phyloP scores from a whole-genome alignment of 163 green algal species.

The Chlorella variabilis region DNA sequence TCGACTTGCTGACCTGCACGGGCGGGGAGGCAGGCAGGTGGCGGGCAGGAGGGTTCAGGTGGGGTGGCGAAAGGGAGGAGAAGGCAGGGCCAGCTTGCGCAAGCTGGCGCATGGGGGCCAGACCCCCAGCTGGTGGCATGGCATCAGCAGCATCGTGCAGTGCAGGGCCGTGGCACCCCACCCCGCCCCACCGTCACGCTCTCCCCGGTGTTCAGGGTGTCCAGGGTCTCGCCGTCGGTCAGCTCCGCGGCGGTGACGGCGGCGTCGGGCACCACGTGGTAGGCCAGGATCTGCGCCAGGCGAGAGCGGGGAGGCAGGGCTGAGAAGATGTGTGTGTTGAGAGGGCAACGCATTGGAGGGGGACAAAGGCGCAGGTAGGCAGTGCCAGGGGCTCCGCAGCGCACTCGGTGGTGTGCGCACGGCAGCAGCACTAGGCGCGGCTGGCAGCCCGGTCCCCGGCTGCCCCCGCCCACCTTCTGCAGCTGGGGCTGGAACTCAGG shows the following conservation, averaged over 20 bases:
- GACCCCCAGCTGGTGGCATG: too few species aligned
- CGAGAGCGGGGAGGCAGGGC: not conserved
- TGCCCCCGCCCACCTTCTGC: not conserved
- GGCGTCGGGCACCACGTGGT: constrained; percentile 45
- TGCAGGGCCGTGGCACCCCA: too few species aligned
- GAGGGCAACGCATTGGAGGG: not conserved
- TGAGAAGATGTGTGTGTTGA: not conserved
- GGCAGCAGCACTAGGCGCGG: not conserved
- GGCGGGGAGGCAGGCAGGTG: not conserved
- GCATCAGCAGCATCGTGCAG: too few species aligned
- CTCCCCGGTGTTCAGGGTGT: constrained; percentile 38
- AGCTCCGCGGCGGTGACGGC: constrained; percentile 28
- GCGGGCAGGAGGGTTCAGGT: not conserved
- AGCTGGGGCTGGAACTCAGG: constrained; percentile 34
- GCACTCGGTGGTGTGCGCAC: too few species aligned
- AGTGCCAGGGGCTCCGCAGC: too few species aligned
- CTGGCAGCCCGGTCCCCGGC: not conserved
- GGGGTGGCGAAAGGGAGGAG: not conserved
- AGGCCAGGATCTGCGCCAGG: constrained; percentile 40
- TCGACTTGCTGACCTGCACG: not conserved
- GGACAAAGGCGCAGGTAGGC: too few species aligned
- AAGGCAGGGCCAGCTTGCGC: too few species aligned
- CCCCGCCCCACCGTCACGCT: constrained; percentile 35
- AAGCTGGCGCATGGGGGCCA: too few species aligned
- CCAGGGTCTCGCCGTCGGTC: constrained; percentile 41